Evolutionary conservation across 2,329 filamentous ascomycete species (phyloP), one percentile per base, ranked within the genome.

Genomic region (Monilinia vaccinii-corymbosi): DNA sequence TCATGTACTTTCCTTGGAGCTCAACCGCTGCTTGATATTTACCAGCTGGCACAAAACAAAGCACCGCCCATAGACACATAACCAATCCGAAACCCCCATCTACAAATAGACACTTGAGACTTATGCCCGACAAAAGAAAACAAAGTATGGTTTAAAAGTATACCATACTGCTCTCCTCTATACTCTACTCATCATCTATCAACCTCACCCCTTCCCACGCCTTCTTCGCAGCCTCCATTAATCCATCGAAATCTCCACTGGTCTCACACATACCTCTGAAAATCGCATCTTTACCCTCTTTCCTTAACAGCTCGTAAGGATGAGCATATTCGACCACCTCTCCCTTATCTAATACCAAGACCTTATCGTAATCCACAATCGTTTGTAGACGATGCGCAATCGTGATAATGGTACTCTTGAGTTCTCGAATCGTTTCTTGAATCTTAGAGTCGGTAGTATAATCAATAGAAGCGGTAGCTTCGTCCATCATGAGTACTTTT

Each of bases 341-440:
- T 11, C 94, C 94, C 72, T 92, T 90, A 70, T 99, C 94, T 5
- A 99, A 79, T 14, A 99, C 92, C 18, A 99, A 78, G 16, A 99
- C 93, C 77, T 96, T 96, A 76, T 99, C 94, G 71, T 97, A 99
- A 72, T 99, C 94, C 32, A 94, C 92, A 73, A 99, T 97, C 0
- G 94, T 99, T 72, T 96, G 91, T 65, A 99, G 79, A 21, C 94
- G 85, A 75, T 99, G 94, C 0, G 94, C 94, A 70, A 99, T 97
- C 0, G 94, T 97, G 71, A 97, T 89, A 62, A 95, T 96, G 0
- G 94, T 99, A 73, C 91, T 90, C 65, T 86, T 88, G 68, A 97
- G 82, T 73, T 96, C 89, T n/a, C 91, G 87, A 63, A 99, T 92
- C 0, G 94, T 97, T 69, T 90, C 91, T 75, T 99, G 94, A 67